Percentiles rank a stretch among this genome's conserved stretches.
These are phyloP conservation scores for Trichoderma sp. DNA, from an alignment of 2,329 filamentous ascomycete species.

Conservation along the genomic window DNA sequence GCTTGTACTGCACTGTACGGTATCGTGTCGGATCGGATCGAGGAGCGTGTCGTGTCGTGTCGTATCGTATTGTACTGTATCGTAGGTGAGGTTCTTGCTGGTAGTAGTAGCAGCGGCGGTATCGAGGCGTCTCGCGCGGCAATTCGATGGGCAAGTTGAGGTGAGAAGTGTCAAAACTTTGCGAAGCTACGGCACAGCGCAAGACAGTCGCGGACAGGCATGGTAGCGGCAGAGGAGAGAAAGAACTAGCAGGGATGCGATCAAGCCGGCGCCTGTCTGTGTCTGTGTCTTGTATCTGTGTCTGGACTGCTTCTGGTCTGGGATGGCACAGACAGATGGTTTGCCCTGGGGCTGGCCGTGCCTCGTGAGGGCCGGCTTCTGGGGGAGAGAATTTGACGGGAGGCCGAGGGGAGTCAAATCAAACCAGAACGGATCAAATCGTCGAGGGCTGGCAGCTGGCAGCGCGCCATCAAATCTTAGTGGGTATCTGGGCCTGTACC, in stretches of 20 bases:
- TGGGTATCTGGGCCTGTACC: neutral
- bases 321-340: conserved; percentile 23
- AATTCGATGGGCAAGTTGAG: neutral
- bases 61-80: neutral
- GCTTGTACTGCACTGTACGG: neutral
- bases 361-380: neutral
- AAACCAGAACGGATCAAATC: neutral
- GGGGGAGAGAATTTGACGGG: conserved; percentile 5
- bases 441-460: neutral
- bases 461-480: conserved; percentile 6
- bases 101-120: neutral
- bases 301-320: neutral
- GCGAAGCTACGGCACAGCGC: conserved; percentile 7
- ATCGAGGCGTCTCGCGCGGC: neutral
- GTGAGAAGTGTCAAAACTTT: conserved; percentile 8
- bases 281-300: neutral
- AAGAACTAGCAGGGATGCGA: neutral
- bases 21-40: neutral
- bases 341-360: conserved; percentile 12
- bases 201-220: conserved; percentile 14
- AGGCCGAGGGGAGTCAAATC: neutral
- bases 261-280: neutral
- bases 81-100: neutral
- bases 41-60: neutral
- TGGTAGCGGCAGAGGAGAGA: conserved; percentile 8